These are phyloP conservation scores for Fusarium haematococcum DNA, from an alignment of 2,329 filamentous ascomycete genomes.

Conservation along the genomic window DNA sequence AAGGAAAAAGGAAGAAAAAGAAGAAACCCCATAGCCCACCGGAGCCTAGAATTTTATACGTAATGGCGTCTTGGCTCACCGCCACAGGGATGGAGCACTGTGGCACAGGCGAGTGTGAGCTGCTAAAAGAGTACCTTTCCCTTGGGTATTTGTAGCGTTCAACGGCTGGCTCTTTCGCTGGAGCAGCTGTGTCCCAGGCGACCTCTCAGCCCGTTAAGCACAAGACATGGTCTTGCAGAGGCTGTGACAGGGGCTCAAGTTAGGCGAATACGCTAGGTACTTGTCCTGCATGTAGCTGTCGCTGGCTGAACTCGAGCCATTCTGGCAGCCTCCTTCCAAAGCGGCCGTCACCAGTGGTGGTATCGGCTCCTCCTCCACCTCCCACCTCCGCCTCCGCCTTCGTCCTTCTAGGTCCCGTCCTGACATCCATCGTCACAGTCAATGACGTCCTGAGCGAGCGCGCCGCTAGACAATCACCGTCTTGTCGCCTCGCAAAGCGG, in stretches of 20 bases:
- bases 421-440: slow-evolving; percentile 34
- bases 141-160: background rate
- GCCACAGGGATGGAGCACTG: background rate
- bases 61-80: background rate
- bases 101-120: background rate
- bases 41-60: slow-evolving; percentile 2
- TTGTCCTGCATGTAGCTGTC: slow-evolving; percentile 4
- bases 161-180: background rate
- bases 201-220: background rate
- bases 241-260: background rate
- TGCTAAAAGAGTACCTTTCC: background rate
- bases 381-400: slow-evolving; percentile 36
- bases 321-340: slow-evolving; percentile 1
- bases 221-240: background rate
- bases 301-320: background rate
- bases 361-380: slow-evolving; percentile 38
- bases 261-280: background rate
- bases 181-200: background rate
- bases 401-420: slow-evolving; percentile 25
- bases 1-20: slow-evolving; percentile 54
- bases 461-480: slow-evolving; percentile 22
- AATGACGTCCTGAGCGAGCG: slow-evolving; percentile 43
- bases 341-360: slow-evolving; percentile 24
- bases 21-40: slow-evolving; percentile 10
- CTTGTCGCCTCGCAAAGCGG: slow-evolving; percentile 14